Evolutionary conservation across 805 yeast genomes (phyloP).

Genomic region (Sugiyamaella qingdaonensis): DNA sequence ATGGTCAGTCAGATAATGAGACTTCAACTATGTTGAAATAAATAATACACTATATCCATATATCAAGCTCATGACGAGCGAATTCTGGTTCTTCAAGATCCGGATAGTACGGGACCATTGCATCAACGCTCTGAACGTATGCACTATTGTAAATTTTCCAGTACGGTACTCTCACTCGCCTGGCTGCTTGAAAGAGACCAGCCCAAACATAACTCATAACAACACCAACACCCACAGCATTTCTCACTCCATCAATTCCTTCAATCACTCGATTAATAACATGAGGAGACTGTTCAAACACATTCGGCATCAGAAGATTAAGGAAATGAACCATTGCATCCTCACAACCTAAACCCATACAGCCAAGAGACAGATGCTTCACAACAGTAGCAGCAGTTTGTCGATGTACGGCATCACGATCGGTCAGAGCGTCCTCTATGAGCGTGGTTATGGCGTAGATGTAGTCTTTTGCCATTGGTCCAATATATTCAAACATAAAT

Average conservation of each 20-base stretch:
- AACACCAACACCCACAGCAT: constrained; percentile 71
- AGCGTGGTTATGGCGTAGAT: constrained; percentile 74
- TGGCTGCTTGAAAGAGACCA: constrained; percentile 92
- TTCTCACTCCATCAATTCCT: constrained; percentile 67
- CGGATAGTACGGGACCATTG: constrained; percentile 83
- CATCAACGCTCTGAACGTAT: constrained; percentile 67
- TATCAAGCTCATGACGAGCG: constrained; percentile 50
- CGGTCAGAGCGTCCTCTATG: constrained; percentile 83
- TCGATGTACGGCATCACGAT: constrained; percentile 86
- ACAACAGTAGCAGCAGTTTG: constrained; percentile 92
- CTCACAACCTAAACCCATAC: constrained; percentile 70
- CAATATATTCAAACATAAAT: constrained; percentile 88
- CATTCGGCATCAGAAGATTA: constrained; percentile 80
- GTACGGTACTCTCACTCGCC: constrained; percentile 75
- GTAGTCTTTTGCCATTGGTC: constrained; percentile 74
- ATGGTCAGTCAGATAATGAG: constrained; percentile 7
- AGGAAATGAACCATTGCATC: constrained; percentile 80
- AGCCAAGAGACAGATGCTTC: constrained; percentile 73
- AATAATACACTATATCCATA: constrained; percentile 30
- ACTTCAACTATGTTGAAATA: constrained; percentile 2
- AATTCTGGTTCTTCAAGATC: constrained; percentile 27
- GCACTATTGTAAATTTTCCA: constrained; percentile 81
- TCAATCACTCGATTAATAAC: constrained; percentile 80
- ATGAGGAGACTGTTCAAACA: constrained; percentile 94
- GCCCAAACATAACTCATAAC: constrained; percentile 74